A percentile compares a stretch with the other conserved stretches of the same genome.
phyloP scores from a whole-genome alignment of 2,329 filamentous ascomycete species.

The Cercospora beticola region DNA sequence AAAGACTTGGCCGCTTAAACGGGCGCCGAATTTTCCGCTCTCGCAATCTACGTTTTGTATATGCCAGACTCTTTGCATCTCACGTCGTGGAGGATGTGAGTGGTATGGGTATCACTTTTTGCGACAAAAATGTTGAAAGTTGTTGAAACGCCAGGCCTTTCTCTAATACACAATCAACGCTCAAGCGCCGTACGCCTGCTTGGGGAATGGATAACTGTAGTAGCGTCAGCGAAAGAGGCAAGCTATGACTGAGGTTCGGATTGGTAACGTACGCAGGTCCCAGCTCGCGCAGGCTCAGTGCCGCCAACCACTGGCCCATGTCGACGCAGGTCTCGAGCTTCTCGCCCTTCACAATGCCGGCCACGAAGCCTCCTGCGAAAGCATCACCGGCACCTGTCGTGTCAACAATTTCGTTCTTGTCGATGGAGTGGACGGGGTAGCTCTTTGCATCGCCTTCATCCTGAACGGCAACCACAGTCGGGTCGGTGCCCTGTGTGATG shows the following conservation, averaged over 20 bases:
- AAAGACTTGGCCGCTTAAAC: background rate
- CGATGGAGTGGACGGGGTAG: slow-evolving; percentile 79
- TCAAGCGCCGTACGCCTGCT: slow-evolving; percentile 39
- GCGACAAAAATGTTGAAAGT: slow-evolving; percentile 31
- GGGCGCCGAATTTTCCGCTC: background rate
- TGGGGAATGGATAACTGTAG: slow-evolving; percentile 40
- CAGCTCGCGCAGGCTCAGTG: slow-evolving; percentile 89
- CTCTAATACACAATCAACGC: background rate
- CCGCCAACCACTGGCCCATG: slow-evolving; percentile 95
- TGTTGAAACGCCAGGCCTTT: slow-evolving; percentile 35
- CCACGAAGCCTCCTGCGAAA: slow-evolving; percentile 91
- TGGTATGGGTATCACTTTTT: slow-evolving; percentile 31
- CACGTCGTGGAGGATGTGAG: slow-evolving; percentile 35
- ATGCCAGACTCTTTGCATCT: slow-evolving; percentile 17
- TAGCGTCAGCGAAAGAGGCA: slow-evolving; percentile 13
- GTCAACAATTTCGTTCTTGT: slow-evolving; percentile 78
- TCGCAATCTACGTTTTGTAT: slow-evolving; percentile 2
- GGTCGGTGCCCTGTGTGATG: slow-evolving; percentile 90
- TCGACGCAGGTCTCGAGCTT: slow-evolving; percentile 75
- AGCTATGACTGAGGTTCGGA: background rate
- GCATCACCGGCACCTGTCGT: slow-evolving; percentile 96
- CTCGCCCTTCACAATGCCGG: slow-evolving; percentile 84
- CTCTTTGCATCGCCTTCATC: slow-evolving; percentile 63
- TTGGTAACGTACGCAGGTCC: slow-evolving; percentile 79
- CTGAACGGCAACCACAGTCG: slow-evolving; percentile 76